Evolutionary conservation across 257 asterid species (phyloP).

Genomic region (Ophiorrhiza pumila): DNA sequence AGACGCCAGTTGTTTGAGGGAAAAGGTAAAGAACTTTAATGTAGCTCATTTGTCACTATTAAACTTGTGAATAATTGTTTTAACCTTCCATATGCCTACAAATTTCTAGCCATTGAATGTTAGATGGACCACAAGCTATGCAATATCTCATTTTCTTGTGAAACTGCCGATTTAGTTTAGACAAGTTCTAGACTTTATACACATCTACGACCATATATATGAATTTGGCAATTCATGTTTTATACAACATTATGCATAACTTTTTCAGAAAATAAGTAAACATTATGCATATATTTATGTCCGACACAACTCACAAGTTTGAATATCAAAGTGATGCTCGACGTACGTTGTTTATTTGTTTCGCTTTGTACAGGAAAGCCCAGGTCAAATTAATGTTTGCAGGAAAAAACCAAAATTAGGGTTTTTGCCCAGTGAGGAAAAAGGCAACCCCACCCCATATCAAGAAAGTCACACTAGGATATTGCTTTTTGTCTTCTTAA

Average conservation of each 20-base stretch:
- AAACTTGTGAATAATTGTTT: neutral
- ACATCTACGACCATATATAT: neutral
- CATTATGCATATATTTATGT: neutral
- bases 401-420: constrained; percentile 19
- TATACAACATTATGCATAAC: neutral
- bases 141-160: constrained; percentile 19
- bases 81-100: constrained; percentile 8
- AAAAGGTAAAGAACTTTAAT: constrained; percentile 2
- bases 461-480: constrained; percentile 13
- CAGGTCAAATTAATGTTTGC: constrained; percentile 12
- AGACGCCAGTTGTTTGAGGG: no score
- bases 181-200: neutral
- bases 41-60: constrained; percentile 6
- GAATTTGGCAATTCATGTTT: constrained; percentile 19
- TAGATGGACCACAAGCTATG: constrained; percentile 35
- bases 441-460: constrained; percentile 15
- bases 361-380: constrained; percentile 25
- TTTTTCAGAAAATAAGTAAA: neutral
- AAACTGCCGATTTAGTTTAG: constrained; percentile 12
- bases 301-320: constrained; percentile 7
- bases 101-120: constrained; percentile 15
- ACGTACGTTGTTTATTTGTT: neutral
- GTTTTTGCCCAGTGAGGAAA: constrained; percentile 15
- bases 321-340: neutral
- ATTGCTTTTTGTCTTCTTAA: constrained; percentile 26